Percentiles rank a stretch among this genome's conserved stretches.
Evolutionary conservation across 2,329 filamentous ascomycete genomes (phyloP).

Genomic region (Fusarium hainanense): DNA sequence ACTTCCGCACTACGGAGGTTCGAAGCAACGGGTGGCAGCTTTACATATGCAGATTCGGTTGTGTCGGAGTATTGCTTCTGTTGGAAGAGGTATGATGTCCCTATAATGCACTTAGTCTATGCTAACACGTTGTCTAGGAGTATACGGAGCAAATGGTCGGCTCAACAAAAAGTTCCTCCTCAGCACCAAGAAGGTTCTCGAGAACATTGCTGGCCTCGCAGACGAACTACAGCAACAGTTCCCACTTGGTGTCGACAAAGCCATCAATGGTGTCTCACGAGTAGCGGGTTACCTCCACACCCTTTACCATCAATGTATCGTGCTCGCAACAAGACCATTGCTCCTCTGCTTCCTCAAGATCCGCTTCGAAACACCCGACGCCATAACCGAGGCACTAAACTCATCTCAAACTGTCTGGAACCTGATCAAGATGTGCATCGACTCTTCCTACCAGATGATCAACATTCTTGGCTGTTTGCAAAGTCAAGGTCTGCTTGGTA

Average conservation of each 20-base stretch:
- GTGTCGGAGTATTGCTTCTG: slow-evolving; percentile 47
- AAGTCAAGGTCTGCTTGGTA: slow-evolving; percentile 60
- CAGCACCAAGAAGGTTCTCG: slow-evolving; percentile 48
- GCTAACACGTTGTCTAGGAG: slow-evolving; percentile 22
- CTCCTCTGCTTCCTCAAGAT: slow-evolving; percentile 50
- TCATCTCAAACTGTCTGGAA: slow-evolving; percentile 53
- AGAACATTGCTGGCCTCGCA: slow-evolving; percentile 44
- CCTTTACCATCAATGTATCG: slow-evolving; percentile 50
- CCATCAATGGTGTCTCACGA: slow-evolving; percentile 50
- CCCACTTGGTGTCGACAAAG: slow-evolving; percentile 45
- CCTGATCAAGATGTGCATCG: slow-evolving; percentile 50
- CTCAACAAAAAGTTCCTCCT: slow-evolving; percentile 48
- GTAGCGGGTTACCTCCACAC: slow-evolving; percentile 49
- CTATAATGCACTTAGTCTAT: fast-evolving
- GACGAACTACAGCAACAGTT: slow-evolving; percentile 49
- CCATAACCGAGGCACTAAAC: slow-evolving; percentile 48
- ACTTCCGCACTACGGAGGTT: slow-evolving; percentile 48
- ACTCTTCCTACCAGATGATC: slow-evolving; percentile 50
- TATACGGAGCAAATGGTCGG: slow-evolving; percentile 47
- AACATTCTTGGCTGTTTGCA: slow-evolving; percentile 57
- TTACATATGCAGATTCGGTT: slow-evolving; percentile 50
- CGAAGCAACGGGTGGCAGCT: slow-evolving; percentile 41
- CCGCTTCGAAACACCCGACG: slow-evolving; percentile 43
- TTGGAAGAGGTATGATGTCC: slow-evolving; percentile 44
- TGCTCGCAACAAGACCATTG: slow-evolving; percentile 49